Base-by-base conservation (phyloP, 1,284 basidiomycete genomes). In the Austroboletus niveus region DNA sequence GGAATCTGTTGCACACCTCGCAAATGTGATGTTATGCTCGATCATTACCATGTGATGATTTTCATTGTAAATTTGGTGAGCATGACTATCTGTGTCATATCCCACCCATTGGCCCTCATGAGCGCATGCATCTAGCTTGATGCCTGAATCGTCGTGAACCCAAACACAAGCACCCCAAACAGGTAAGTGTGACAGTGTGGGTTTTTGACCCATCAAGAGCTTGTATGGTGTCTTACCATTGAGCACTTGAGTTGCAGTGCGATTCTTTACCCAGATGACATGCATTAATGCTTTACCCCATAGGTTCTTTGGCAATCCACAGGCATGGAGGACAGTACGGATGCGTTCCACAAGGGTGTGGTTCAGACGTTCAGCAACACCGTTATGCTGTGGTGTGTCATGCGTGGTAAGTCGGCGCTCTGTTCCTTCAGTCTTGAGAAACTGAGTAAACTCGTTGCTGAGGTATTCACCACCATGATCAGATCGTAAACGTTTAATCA, bases 331-430 rank as follows among this genome's bases (percentile, higher is more conserved):
- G 1, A 51, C 4, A 0, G 24, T 27, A 5, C 14, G 5, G n/a
- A n/a, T n/a, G n/a, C n/a, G n/a, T 17, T 45, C 22, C 0, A 55
- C 1, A 0, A 51, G 17, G 0, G 34, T 56, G 0, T 14, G 2
- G 12, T 56, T 56, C 0, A 56, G 22, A 1, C 14, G 1, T 12
- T 56, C 11, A 1, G 45, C 34, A 0, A 56, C 20, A 2, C 45
- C 14, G 2, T 55, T 55, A 2, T 54, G 52, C 12, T 55, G 45
- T 6, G 34, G 45, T 1, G 24, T 54, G 5, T 55, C 27, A 2
- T 55, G 29, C 0, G 3, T 20, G 15, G 43, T 55, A 2, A 53
- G 39, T 15, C 39, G 32, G 0, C 20, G 5, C 8, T 45, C 27
- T 0, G 31, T 55, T 1, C 51, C 39, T 29, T 46, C 3, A 0